Base-by-base conservation (phyloP, 768 basidiomycete species). In the Macrolepiota fuliginosa region DNA sequence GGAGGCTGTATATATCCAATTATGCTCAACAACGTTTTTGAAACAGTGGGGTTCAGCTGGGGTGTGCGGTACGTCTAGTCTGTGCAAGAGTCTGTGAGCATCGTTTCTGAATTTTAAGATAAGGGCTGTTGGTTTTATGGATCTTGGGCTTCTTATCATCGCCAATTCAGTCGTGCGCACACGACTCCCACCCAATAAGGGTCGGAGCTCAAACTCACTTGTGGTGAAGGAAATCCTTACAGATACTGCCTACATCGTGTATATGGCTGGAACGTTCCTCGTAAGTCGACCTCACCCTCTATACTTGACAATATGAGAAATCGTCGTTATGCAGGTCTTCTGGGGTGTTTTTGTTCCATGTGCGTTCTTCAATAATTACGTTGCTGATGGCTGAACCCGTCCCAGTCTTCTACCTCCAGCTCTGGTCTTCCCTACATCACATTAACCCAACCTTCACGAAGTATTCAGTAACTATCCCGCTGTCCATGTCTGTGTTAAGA, bases 1-100 rank as follows among this genome's bases (percentile, higher is more conserved):
- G 83, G 84, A 25, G 83, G 81, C 3, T 77, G 81, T 56, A 54
- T 84, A 17, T 82, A 81, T 64, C 84, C 84, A 3, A 74, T 85
- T 40, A 73, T 86, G 61, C 73, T 85, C 3, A 81, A 83, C 63
- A 79, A 79, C 54, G 70, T 85, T 54, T 77, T 81, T 61, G 56
- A 68, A 17, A 58, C 66, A 4, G 67, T 70, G 3, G 77, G 78
- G 4, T 82, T 81, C 64, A 71, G 69, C 13, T 79, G 74, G 74
- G 80, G 74, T 35, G 77, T 82, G 39, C 75, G 80, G 74, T 78
- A 64, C 37, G 71, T 63, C 40, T 63, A 64, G 71, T 64, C 40
- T 63, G 64, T 42, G 46, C 66, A 70, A 59, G 62, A 69, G 27
- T 68, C 25, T 57, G 35, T 42, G 13, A 27, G 17, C 37, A 29